phyloP scores from a whole-genome alignment of 2,329 filamentous ascomycete species.

The Alternaria conjuncta region DNA sequence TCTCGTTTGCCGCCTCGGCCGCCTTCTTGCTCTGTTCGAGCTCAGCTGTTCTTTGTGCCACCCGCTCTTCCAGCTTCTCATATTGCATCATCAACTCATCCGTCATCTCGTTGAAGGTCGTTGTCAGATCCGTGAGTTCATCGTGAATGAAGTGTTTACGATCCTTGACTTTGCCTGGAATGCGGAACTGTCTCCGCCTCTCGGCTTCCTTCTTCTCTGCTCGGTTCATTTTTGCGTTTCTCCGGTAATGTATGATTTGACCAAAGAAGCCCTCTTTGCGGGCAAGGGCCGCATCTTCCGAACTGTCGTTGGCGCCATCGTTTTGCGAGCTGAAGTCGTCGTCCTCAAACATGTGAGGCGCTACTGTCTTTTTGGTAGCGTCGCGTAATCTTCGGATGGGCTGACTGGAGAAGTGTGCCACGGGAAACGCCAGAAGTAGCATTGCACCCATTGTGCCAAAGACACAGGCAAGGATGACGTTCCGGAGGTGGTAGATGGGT shows the following conservation, averaged over 20 bases:
- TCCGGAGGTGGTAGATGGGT: constrained; percentile 76
- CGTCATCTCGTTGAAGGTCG: constrained; percentile 92
- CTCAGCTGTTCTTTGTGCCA: constrained; percentile 80
- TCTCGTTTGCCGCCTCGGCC: constrained; percentile 93
- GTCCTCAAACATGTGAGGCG: constrained; percentile 65
- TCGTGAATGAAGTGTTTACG: constrained; percentile 79
- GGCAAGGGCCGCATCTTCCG: constrained; percentile 56
- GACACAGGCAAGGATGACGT: constrained; percentile 82
- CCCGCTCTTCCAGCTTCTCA: constrained; percentile 80
- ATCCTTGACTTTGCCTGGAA: constrained; percentile 81
- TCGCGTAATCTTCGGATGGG: constrained; percentile 78
- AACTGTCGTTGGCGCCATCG: constrained; percentile 51
- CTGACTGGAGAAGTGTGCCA: constrained; percentile 80
- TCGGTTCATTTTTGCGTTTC: constrained; percentile 41
- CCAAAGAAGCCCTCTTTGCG: constrained; percentile 55
- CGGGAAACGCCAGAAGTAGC: constrained; percentile 73
- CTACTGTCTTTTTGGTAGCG: constrained; percentile 76
- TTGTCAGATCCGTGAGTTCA: constrained; percentile 81
- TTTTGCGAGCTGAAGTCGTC: constrained; percentile 47
- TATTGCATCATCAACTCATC: constrained; percentile 90
- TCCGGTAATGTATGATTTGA: constrained; percentile 45
- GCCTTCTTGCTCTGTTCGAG: constrained; percentile 89
- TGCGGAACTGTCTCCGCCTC: constrained; percentile 71
- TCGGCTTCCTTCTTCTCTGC: constrained; percentile 49
- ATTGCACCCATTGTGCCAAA: constrained; percentile 81